These are phyloP conservation scores for Annona cherimola DNA, from an alignment of 164 flowering plant species.

Conservation along the genomic window DNA sequence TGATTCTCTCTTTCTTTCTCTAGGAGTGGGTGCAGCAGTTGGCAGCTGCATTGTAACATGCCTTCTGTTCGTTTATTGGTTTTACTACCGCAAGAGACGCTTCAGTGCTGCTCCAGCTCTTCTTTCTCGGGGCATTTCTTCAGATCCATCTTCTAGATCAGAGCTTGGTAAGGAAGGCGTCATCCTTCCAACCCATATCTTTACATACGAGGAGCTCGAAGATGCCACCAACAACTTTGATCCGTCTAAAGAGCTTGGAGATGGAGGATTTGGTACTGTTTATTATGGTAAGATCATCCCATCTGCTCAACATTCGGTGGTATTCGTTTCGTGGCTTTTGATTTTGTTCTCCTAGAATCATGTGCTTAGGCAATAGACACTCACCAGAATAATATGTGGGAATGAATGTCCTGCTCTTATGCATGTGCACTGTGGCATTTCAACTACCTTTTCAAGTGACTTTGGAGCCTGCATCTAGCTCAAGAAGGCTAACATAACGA, in stretches of 20 bases:
- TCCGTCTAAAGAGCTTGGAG: constrained; percentile 30
- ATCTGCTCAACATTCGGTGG: not conserved
- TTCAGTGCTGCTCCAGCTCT: no score
- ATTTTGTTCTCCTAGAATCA: not conserved
- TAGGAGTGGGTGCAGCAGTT: constrained; percentile 12
- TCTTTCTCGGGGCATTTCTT: no score
- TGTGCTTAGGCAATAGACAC: not conserved
- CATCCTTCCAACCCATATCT: constrained; percentile 16
- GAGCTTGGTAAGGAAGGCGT: constrained; percentile 13
- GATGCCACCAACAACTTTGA: constrained; percentile 34
- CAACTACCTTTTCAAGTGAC: no score
- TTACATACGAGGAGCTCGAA: constrained; percentile 29
- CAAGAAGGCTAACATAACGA: not conserved
- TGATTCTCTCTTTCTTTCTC: not conserved
- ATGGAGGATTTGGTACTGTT: constrained; percentile 35
- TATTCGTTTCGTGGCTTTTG: not conserved
- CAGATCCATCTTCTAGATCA: not conserved
- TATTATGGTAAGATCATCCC: constrained; percentile 24
- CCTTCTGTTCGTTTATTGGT: not conserved
- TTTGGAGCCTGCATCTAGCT: no score
- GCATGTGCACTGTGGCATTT: not conserved
- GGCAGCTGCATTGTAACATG: constrained; percentile 2
- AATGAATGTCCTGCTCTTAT: no score
- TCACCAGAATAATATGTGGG: not conserved
- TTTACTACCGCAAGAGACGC: constrained; percentile 2